Evolutionary conservation across 352 stramenopile genomes (phyloP), one percentile per base, ranked within the genome.

Genomic region (Globisporangium echinulatum): DNA sequence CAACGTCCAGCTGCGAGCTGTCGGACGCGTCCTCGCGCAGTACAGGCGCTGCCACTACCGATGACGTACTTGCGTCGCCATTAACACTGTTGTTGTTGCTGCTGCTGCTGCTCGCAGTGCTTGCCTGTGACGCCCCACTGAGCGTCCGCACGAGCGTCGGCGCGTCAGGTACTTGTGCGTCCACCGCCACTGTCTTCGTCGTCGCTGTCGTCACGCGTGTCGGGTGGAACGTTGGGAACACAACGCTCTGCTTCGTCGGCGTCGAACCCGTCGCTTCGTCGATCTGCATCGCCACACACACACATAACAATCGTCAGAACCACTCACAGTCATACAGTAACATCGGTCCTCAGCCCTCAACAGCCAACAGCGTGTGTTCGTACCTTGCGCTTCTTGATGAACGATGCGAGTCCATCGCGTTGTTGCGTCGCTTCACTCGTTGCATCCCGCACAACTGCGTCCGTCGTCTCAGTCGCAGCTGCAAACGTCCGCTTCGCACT

Each of bases 331-430:
- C 40, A 49, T 14, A 43, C 4, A 56, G 40, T 44, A 2, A 14
- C 40, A 13, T 44, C 40, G 40, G 2, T 13, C 11, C 7, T 44
- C 40, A 44, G 40, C 11, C 40, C 11, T 44, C 11, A 44, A 44
- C 40, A 44, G 40, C 40, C 40, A 44, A n/a, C n/a, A 33, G 3
- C 5, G n/a, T 9, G 9, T 14, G 17, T 9, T 13, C 25, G 39
- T 38, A 85, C 76, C 71, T 72, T 73, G 66, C 72, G 55, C 50
- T 83, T 82, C 65, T 82, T 82, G 58, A 83, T 65, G 61, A 70
- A 86, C 11, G 64, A 52, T 53, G 72, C 68, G 36, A 82, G 67
- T 11, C 70, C 66, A 33, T 82, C 37, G 15, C 75, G 58, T 46
- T 76, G 70, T 17, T 70, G 59, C 8, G 52, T 68, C 13, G 70